Evolutionary conservation across 148 eudicot species (phyloP).

Genomic region (Silene latifolia): DNA sequence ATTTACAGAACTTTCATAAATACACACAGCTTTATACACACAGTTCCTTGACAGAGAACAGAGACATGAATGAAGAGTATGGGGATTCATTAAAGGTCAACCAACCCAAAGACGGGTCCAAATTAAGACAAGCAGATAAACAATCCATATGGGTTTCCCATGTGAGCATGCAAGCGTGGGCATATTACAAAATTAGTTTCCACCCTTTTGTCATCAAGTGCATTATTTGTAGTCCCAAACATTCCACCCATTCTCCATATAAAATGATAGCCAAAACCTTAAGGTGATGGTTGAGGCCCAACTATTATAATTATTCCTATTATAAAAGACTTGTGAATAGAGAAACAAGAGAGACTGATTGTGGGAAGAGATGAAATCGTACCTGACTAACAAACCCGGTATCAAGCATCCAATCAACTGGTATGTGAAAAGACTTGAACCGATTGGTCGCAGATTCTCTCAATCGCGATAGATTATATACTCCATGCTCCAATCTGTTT

Average conservation of each 20-base stretch:
- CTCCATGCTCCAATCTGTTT: conserved; percentile 82
- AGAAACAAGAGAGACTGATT: not conserved
- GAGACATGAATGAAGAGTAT: not conserved
- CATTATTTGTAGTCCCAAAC: conserved; percentile 12
- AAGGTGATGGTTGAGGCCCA: too few species aligned
- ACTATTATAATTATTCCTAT: too few species aligned
- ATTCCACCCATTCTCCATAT: not conserved
- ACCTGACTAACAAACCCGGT: conserved; percentile 81
- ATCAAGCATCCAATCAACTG: conserved; percentile 92
- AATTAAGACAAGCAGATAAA: conserved; percentile 11
- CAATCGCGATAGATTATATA: conserved; percentile 83
- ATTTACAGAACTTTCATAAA: not conserved
- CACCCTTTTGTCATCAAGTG: conserved; percentile 43
- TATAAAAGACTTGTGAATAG: too few species aligned
- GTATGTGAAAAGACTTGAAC: conserved; percentile 68
- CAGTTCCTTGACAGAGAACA: not conserved
- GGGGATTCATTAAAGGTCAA: conserved; percentile 27
- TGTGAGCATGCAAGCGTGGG: conserved; percentile 46
- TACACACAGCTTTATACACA: conserved; percentile 4
- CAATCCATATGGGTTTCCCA: conserved; percentile 42
- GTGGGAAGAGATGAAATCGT: conserved; percentile 10
- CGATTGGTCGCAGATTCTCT: conserved; percentile 76
- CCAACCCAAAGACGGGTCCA: conserved; percentile 15
- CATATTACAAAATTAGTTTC: conserved; percentile 8
- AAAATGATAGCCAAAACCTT: too few species aligned